phyloP scores from a whole-genome alignment of 257 asterid genomes.

The Petunia secreta region DNA sequence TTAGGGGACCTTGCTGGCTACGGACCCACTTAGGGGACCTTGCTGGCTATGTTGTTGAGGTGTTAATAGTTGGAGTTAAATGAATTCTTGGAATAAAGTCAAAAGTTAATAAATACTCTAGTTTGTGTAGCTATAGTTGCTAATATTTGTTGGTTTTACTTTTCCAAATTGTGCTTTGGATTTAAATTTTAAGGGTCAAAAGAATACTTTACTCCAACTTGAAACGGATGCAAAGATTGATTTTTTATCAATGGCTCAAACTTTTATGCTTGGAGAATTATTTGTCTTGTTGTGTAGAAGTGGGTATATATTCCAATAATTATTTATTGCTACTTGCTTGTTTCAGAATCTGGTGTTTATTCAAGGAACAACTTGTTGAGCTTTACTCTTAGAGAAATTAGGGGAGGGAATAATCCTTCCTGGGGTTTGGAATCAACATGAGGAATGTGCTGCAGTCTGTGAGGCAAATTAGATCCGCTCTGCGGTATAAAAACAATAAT shows the following conservation, averaged over 20 bases:
- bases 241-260: neutral
- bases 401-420: neutral
- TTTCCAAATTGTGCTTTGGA: neutral
- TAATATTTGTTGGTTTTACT: neutral
- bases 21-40: too few relatives aligned
- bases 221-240: neutral
- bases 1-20: too few relatives aligned
- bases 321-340: neutral
- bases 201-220: neutral
- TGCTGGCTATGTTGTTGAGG: too few relatives aligned
- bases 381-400: slow-evolving; percentile 1
- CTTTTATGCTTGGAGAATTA: slow-evolving; percentile 1
- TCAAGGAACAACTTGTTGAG: slow-evolving; percentile 26
- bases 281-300: slow-evolving; percentile 12
- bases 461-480: slow-evolving; percentile 53
- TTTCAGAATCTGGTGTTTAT: slow-evolving; percentile 32
- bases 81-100: slow-evolving; percentile 13
- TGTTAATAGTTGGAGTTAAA: neutral
- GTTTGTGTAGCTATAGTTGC: neutral
- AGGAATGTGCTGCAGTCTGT: slow-evolving; percentile 49
- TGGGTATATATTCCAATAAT: slow-evolving; percentile 34
- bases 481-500: slow-evolving; percentile 33
- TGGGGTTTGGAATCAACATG: slow-evolving; percentile 45
- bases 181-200: neutral
- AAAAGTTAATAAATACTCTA: neutral